Evolutionary conservation across 176 grass and related monocot genomes (phyloP), one percentile per base, ranked within the genome.

Genomic region (Typha latifolia): DNA sequence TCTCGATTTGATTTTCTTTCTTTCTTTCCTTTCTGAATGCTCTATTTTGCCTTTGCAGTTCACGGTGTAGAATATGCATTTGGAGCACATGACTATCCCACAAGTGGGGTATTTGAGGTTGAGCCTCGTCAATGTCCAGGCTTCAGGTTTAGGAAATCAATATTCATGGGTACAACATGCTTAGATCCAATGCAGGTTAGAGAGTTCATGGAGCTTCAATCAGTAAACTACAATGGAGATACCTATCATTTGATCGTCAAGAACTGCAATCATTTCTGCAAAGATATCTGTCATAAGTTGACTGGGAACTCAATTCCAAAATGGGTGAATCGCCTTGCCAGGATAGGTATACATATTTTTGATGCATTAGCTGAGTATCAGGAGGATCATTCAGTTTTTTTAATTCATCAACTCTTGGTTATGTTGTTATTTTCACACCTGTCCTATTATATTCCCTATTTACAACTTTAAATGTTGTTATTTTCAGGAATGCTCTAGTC

Each of bases 221-320:
- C 85, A 27, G 71, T 86, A 49, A 89, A 89, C 74, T 96, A 96
- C 61, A 91, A 96, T 64, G 92, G 92, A 78, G 85, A 91, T 78
- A 82, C 82, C 31, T 96, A 96, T 50, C 93, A 97, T 82, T 82
- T 97, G 63, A 97, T 97, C 69, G 82, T 64, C 14, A 97, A 97
- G 80, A 97, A 97, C 56, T 97, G 93, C 72, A 97, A 97, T 70
- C 93, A 97, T 65, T 97, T 97, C 12, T 97, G 93, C 78, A 89
- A 92, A 69, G 93, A 97, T 69, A 84, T 92, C 72, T 92, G 89
- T 73, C 82, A 67, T 72, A 97, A 97, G 77, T 77, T 97, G 75
- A 97, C 93, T 3, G 83, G 93, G 2, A 92, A 73, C 51, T 74
- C 68, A 73, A 89, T 97, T 66, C 88, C 93, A 48, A 92, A 84